Conservation (phyloP, 148 eudicot species). For the Rhododendron vialii region DNA sequence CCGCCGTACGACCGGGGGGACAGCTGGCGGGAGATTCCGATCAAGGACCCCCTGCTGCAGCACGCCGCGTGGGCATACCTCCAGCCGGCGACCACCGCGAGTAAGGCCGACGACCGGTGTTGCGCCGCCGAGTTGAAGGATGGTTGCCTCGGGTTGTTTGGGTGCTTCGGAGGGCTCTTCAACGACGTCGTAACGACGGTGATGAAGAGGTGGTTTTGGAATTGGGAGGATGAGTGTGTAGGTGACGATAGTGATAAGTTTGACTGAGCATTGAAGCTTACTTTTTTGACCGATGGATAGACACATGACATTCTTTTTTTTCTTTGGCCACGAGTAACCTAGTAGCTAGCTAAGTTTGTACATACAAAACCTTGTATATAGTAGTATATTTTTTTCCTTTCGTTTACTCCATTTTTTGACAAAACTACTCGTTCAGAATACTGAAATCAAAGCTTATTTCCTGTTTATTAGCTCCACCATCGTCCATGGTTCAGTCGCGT, state of each 20-base stretch:
- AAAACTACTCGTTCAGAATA: not conserved
- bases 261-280: not conserved
- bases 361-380: not conserved
- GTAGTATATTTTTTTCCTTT: not conserved
- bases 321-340: not conserved
- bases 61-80: constrained; percentile 50
- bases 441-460: not conserved
- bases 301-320: not conserved
- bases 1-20: constrained; percentile 6
- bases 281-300: constrained; percentile 10
- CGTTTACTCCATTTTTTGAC: no score
- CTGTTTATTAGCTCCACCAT: no score
- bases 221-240: not conserved
- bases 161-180: constrained; percentile 24
- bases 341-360: not conserved
- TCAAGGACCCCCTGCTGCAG: constrained; percentile 36
- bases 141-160: constrained; percentile 15
- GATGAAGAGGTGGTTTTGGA: not conserved
- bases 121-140: constrained; percentile 17
- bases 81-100: constrained; percentile 23
- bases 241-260: not conserved
- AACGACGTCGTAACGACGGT: not conserved
- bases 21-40: constrained; percentile 40
- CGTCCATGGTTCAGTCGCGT: no score
- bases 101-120: not conserved